Evolutionary conservation across 345 rosid species (phyloP), one percentile per base, ranked within the genome.

Genomic region (Iberis pinnata): DNA sequence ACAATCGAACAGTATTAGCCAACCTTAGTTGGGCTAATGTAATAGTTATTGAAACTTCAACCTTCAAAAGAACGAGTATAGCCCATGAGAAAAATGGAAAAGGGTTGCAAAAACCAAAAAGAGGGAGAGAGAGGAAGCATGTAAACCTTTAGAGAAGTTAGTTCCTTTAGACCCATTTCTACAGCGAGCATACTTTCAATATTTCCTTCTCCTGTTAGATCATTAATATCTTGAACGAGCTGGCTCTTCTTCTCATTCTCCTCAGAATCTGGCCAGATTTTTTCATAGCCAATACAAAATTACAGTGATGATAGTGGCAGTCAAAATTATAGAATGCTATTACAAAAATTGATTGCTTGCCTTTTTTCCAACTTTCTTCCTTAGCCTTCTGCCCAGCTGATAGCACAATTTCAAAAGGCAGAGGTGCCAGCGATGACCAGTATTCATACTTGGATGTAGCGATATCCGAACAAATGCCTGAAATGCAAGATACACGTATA

Each of bases 311-410:
- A 52, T 11, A 38, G 13, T 59, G 49, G 43, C 12, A 38, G 7
- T 43, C 20, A 3, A 36, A 57, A 50, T 16, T 14, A 18, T 19
- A 49, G 46, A 48, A 33, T 49, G 41, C 13, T 39, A 47, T 5
- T 4, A 53, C 48, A 53, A 43, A 2, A 49, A 61, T 44, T 39
- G 14, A 33, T 50, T 56, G 73, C 80, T 76, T 70, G 51, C 98
- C 93, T 80, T 77, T 84, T 55, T 75, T 86, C 74, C 81, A 81
- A 48, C 70, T 67, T 43, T 68, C 81, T 71, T 88, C 95, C 76
- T 88, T 93, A 52, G 97, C 97, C 78, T 82, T 93, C 71, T 93
- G 97, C 36, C 97, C 99, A 71, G 94, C 94, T 68, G 99, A 93
- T 58, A 88, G 72, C 61, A 93, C 97, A 60, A 93, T 63, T 61